A percentile compares a stretch with the other conserved stretches of the same genome.
These are phyloP conservation scores for Suillus ampliporus DNA, from an alignment of 768 basidiomycete species.

Conservation along the genomic window DNA sequence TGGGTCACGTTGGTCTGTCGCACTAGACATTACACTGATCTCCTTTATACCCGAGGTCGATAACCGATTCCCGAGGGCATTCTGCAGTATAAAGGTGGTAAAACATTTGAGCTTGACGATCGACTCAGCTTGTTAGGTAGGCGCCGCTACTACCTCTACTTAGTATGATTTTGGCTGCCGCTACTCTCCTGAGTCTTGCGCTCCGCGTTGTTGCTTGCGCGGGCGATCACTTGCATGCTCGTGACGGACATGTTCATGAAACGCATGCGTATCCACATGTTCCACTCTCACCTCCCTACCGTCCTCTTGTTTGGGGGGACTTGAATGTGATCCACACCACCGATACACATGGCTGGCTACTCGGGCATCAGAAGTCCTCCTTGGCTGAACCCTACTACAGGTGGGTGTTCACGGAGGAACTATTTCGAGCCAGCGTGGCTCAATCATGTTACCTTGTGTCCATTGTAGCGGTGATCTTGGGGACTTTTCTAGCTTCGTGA, in stretches of 20 bases:
- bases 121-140: not conserved
- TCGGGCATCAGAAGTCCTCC: conserved; percentile 80
- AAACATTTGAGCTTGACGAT: not conserved
- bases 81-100: not conserved
- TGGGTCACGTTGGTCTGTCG: no score
- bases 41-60: conserved; percentile 4
- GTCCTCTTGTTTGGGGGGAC: conserved; percentile 84
- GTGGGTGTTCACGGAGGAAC: conserved; percentile 33
- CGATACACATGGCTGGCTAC: conserved; percentile 81
- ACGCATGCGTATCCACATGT: conserved; percentile 46
- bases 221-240: conserved; percentile 21
- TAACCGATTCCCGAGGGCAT: not conserved
- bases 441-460: not conserved
- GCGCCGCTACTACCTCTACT: no score
- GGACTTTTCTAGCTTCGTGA: conserved; percentile 85
- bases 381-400: conserved; percentile 81
- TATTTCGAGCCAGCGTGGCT: not conserved
- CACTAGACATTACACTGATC: not conserved
- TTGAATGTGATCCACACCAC: conserved; percentile 89
- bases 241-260: conserved; percentile 35
- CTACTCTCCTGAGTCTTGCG: conserved; percentile 23
- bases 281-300: conserved; percentile 59
- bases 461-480: conserved; percentile 62
- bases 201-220: conserved; percentile 21
- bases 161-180: conserved; percentile 18